phyloP scores from a whole-genome alignment of 768 basidiomycete species.

The Symmetrospora coprosmae region DNA sequence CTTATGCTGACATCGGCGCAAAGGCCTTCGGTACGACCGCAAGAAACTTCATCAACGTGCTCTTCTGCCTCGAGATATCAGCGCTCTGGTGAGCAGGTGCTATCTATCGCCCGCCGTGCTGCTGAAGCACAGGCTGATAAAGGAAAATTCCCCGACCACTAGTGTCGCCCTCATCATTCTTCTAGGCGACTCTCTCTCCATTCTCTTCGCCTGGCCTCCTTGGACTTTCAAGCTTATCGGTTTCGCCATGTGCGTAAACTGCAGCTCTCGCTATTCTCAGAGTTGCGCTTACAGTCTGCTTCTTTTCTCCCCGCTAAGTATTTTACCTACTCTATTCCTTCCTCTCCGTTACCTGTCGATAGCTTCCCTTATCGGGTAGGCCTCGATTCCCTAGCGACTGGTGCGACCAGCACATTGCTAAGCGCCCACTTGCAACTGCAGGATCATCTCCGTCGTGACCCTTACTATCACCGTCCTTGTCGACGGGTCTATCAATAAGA shows the following conservation, averaged over 20 bases:
- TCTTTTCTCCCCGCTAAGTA: slow-evolving; percentile 38
- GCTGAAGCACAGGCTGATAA: neutral
- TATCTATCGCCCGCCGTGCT: neutral
- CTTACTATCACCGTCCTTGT: slow-evolving; percentile 63
- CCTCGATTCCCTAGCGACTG: neutral
- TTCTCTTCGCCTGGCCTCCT: slow-evolving; percentile 55
- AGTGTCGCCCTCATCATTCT: slow-evolving; percentile 79
- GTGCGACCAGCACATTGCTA: neutral
- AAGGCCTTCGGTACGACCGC: slow-evolving; percentile 73
- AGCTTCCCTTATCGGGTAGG: slow-evolving; percentile 60
- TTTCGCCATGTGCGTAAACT: slow-evolving; percentile 48
- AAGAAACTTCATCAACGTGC: slow-evolving; percentile 49
- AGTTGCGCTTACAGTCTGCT: slow-evolving; percentile 6
- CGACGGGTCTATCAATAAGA: slow-evolving; percentile 61
- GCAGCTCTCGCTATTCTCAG: neutral
- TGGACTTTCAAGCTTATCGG: slow-evolving; percentile 63
- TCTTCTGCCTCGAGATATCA: slow-evolving; percentile 81
- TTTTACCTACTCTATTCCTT: slow-evolving; percentile 71
- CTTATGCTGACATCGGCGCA: slow-evolving; percentile 77
- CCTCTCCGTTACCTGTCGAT: slow-evolving; percentile 75
- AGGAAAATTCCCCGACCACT: neutral
- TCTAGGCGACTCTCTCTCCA: slow-evolving; percentile 68
- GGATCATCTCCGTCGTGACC: slow-evolving; percentile 57
- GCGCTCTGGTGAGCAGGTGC: slow-evolving; percentile 50
- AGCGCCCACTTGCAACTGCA: slow-evolving; percentile 9